These are phyloP conservation scores for Hibiscus trionum DNA, from an alignment of 345 rosid species.

Conservation along the genomic window DNA sequence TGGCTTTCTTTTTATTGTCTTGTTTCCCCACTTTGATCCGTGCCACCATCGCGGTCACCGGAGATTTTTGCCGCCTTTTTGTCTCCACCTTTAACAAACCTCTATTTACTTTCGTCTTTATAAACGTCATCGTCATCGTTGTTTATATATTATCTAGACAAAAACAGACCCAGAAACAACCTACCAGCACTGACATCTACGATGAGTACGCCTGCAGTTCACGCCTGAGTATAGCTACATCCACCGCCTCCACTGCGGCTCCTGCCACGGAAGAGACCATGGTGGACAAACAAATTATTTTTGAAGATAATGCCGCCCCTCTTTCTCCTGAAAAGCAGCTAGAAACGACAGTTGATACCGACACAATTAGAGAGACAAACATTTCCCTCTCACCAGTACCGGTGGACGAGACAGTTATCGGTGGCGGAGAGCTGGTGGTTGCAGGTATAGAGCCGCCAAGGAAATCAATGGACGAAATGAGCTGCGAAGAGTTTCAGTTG, in stretches of 20 bases:
- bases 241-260: neutral
- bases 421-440: neutral
- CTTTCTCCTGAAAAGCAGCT: neutral
- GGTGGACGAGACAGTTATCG: neutral
- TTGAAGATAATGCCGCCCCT: slow-evolving; percentile 4
- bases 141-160: neutral
- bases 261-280: neutral
- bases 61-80: neutral
- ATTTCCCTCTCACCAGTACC: neutral
- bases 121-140: neutral
- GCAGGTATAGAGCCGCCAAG: neutral
- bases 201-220: neutral
- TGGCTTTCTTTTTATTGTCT: neutral
- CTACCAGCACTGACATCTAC: neutral
- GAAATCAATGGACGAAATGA: slow-evolving; percentile 21
- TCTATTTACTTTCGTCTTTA: neutral
- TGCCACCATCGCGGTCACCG: neutral
- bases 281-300: slow-evolving; percentile 4
- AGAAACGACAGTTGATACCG: neutral
- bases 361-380: neutral
- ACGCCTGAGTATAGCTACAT: neutral
- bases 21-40: slow-evolving; percentile 5
- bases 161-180: neutral
- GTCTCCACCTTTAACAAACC: neutral
- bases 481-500: slow-evolving; percentile 25